These are phyloP conservation scores for Schizothecium vesticola DNA, from an alignment of 495 filamentous ascomycete species.

Conservation along the genomic window DNA sequence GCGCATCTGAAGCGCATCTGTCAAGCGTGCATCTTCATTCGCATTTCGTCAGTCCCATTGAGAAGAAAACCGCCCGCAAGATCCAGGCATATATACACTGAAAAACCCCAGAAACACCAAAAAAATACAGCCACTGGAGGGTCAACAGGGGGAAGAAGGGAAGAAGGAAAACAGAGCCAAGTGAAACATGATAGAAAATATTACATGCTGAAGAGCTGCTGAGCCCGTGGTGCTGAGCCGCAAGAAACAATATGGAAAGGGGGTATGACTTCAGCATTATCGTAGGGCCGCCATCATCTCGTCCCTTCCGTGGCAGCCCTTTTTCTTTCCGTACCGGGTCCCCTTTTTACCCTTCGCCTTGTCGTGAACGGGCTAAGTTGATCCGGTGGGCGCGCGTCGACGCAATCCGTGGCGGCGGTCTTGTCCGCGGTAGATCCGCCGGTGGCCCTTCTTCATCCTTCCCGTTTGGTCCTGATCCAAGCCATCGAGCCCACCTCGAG, in stretches of 20 bases:
- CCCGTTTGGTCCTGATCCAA: slow-evolving; percentile 1
- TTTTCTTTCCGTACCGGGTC: neutral
- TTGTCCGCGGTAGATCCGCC: neutral
- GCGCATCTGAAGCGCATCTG: neutral
- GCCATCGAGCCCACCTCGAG: slow-evolving; percentile 3
- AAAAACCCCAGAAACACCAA: slow-evolving; percentile 9
- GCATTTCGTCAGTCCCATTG: slow-evolving; percentile 29
- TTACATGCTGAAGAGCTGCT: slow-evolving; percentile 46
- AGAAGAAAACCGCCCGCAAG: slow-evolving; percentile 9
- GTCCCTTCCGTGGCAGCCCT: slow-evolving; percentile 11
- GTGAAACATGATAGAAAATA: slow-evolving; percentile 34
- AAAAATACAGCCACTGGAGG: slow-evolving; percentile 10
- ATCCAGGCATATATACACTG: slow-evolving; percentile 22
- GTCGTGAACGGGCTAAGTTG: slow-evolving; percentile 5
- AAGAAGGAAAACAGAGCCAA: slow-evolving; percentile 28
- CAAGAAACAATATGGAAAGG: slow-evolving; percentile 28
- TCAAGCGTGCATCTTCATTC: slow-evolving; percentile 22
- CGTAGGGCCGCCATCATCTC: slow-evolving; percentile 34
- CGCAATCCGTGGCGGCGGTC: neutral
- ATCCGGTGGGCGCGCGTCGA: neutral
- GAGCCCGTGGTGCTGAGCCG: slow-evolving; percentile 22
- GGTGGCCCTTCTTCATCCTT: neutral
- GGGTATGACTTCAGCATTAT: slow-evolving; percentile 42
- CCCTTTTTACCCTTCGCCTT: slow-evolving; percentile 9
- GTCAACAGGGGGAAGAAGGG: slow-evolving; percentile 20